These are phyloP conservation scores for Macrocystidia cucumis DNA, from an alignment of 1,284 basidiomycete genomes.

Conservation along the genomic window DNA sequence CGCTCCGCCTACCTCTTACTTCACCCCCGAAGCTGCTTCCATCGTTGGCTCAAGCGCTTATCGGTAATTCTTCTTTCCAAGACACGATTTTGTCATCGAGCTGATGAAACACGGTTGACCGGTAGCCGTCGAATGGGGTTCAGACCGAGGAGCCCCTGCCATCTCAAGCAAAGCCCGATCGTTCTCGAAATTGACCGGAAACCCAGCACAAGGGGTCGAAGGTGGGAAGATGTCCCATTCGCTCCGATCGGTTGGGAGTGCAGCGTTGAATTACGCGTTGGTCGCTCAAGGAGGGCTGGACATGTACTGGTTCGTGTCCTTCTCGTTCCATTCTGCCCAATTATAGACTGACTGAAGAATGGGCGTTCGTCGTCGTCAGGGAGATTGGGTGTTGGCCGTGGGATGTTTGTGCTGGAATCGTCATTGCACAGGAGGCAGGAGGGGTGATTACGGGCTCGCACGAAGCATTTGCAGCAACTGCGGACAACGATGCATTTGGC, in stretches of 20 bases:
- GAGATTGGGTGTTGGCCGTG: constrained; percentile 94
- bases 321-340: not conserved
- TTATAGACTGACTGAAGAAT: constrained; percentile 3
- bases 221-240: constrained; percentile 88
- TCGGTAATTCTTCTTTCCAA: constrained; percentile 35
- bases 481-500: constrained; percentile 29
- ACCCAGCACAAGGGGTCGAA: constrained; percentile 52
- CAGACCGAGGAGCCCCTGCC: constrained; percentile 58
- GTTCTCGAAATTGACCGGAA: constrained; percentile 74
- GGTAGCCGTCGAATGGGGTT: constrained; percentile 87
- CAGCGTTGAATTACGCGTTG: constrained; percentile 77
- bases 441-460: constrained; percentile 71
- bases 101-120: constrained; percentile 4
- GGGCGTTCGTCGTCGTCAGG: too few species aligned
- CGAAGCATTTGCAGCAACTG: constrained; percentile 33
- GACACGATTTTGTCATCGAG: not conserved
- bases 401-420: constrained; percentile 90
- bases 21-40: constrained; percentile 58
- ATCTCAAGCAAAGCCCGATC: constrained; percentile 64
- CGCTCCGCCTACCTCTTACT: constrained; percentile 67
- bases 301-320: constrained; percentile 61
- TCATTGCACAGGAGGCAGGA: constrained; percentile 90
- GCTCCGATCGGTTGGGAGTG: constrained; percentile 77
- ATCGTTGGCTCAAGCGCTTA: constrained; percentile 74
- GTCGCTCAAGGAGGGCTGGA: constrained; percentile 84